Conservation (phyloP, 2,329 filamentous ascomycete genomes). For the Aspergillus nomiae region DNA sequence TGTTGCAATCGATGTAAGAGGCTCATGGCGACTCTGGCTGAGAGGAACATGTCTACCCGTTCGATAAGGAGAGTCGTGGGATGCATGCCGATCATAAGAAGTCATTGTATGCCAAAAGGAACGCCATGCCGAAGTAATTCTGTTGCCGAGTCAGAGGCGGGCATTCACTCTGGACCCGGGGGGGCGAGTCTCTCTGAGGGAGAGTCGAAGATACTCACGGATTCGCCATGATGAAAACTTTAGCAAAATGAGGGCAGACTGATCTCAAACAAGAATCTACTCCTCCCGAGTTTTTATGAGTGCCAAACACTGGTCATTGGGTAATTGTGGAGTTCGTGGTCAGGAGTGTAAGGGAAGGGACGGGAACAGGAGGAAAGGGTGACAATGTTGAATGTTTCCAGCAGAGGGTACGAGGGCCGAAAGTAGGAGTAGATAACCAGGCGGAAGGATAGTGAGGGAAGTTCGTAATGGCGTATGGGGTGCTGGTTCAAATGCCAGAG, state of each 20-base stretch:
- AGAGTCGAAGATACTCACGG: conserved; percentile 20
- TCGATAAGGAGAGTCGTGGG: conserved; percentile 88
- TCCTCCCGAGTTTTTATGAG: conserved; percentile 10
- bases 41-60: conserved; percentile 88
- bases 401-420: conserved; percentile 9
- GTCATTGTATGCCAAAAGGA: conserved; percentile 95
- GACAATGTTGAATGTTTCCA: conserved; percentile 1
- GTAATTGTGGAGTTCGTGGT: conserved; percentile 1
- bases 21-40: conserved; percentile 75
- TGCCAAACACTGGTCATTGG: conserved; percentile 20
- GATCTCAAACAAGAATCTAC: conserved; percentile 9
- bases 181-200: neutral
- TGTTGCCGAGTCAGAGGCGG: conserved; percentile 31
- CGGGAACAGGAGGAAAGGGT: conserved; percentile 13
- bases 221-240: conserved; percentile 23
- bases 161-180: neutral
- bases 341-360: neutral
- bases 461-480: conserved; percentile 19
- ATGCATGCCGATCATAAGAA: conserved; percentile 80
- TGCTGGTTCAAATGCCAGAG: neutral
- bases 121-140: conserved; percentile 73
- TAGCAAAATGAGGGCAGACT: neutral
- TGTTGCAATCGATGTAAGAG: conserved; percentile 84
- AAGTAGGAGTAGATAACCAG: conserved; percentile 14
- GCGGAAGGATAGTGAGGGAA: conserved; percentile 6